Base-by-base conservation (phyloP, 352 stramenopile genomes). In the Globisporangium megalacanthum region DNA sequence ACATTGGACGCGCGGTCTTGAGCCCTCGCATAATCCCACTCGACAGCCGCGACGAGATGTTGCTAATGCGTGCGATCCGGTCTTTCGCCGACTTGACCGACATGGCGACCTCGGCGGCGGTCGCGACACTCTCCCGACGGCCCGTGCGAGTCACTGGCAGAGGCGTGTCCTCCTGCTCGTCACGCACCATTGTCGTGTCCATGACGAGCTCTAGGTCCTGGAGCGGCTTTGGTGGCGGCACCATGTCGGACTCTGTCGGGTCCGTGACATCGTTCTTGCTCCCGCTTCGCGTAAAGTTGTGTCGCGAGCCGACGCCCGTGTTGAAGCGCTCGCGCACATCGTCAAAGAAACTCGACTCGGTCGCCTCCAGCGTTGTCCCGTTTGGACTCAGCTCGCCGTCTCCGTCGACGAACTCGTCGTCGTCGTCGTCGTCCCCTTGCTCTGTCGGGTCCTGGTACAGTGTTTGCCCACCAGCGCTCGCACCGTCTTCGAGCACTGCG, bases 41-140 rank as follows among this genome's bases (percentile, higher is more conserved):
- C 1, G 82, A 88, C 50, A 92, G 86, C 4, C 79, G 75, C 35
- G 79, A 90, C 17, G 78, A 89, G 51, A 92, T 90, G 20, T 70
- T 86, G 19, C 75, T 72, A 54, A 90, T 86, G 17, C 75, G 75
- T 3, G 71, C 39, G 41, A 73, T 73, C 20, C 67, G 70, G 36
- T 79, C 79, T 44, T 85, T 87, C 6, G 79, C 69, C 6, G 71
- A 81, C 52, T 83, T 85, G 15, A 90, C 77, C 36, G 79, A 77
- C 15, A 66, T 76, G 17, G 79, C 71, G 48, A 85, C 65, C 52
- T 85, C 62, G 13, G 59, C 60, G 6, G 54, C 54, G 6, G 50
- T 59, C 33, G 60, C 60, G 13, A 62, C 60, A 15, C 54, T 66
- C 42, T 62, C 60, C 14, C 60, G 25, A 35, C 60, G 48, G 13